Base-by-base conservation (phyloP, 371 early-diverging fungal species). In the Rhizomucor pusillus region DNA sequence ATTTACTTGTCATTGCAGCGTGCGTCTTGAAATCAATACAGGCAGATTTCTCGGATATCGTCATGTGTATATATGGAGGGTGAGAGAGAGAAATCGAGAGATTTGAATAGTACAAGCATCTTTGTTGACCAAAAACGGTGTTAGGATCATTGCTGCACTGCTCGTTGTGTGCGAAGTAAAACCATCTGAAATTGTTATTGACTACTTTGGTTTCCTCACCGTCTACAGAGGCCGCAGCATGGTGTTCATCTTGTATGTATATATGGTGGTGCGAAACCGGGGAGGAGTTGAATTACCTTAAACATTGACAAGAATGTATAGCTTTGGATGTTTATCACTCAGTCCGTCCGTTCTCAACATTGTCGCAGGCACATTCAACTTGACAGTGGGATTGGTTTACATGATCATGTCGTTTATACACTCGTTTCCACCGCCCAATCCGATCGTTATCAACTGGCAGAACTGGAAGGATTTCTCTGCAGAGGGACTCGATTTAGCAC, bases 381-480 rank as follows among this genome's bases (percentile, higher is more conserved):
- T 75, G 23, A 59, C 62, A 5, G 50, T 65, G 34, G 75, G 75
- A 0, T 39, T 71, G 10, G 19, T 69, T 0, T 71, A 75, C 18
- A 60, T 75, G 48, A 69, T 75, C 47, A 43, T 75, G 37, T 71
- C 75, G 3, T 71, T 65, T 54, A 23, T 71, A 3, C 43, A 50
- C 1, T 49, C 59, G 6, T 71, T 71, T 52, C 67, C 71, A 18
- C 72, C 57, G 18, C 75, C 69, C 6, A 60, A 69, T 22, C 67
- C 75, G 2, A 59, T 71, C 10, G 58, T 61, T 1, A 62, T 71
- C 37, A 75, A 75, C 23, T 71, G 72, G 72, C 56, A 69, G 54
- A 71, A 71, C 19, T 75, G 72, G 75, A 69, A 65, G 29, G 75
- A 75, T 43, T 69, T 67, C 33, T 69, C 69, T 9, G 75, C 71